Evolutionary conservation across 2,329 filamentous ascomycete species (phyloP), one percentile per base, ranked within the genome.

Genomic region (Diplodia sapinea): DNA sequence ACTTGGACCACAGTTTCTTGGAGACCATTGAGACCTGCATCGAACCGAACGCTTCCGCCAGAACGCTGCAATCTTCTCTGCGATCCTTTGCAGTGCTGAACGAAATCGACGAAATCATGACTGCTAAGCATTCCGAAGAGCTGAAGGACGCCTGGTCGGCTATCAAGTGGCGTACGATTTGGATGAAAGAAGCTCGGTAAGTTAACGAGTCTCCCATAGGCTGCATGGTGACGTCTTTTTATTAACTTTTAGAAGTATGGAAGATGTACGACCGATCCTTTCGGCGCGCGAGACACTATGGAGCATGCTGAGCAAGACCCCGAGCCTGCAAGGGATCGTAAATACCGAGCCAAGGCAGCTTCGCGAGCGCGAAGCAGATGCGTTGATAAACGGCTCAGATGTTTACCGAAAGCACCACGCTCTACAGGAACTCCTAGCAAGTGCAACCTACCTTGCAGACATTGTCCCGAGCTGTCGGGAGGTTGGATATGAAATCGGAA

Each of bases 151-250:
- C 88, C 31, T 86, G 93, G 76, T 76, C 82, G 17, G 84, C 83
- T 54, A 91, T 97, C 73, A 85, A 88, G 69, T 77, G 77, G 13
- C 87, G 93, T 36, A 85, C 88, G 20, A 82, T 82, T 52, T 97
- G 93, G 94, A 93, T 97, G 88, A 88, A 89, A 74, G 90, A 88
- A 70, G 92, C 91, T 76, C 87, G 89, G 91, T 93, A 84, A 80
- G 87, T 81, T 11, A 26, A 47, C 11, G 7, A 2, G 15, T n/a
- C 7, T 1, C 23, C 23, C 17, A 15, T 31, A 12, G 38, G 8
- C 12, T 29, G 31, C n/a, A 7, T 50, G 20, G 5, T 33, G 36
- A 6, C 11, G 12, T 11, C 43, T 38, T 43, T 20, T 29, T 29
- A 23, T 20, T 64, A 33, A 51, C 13, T 23, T 68, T 13, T 70